Base-by-base conservation (phyloP, 495 filamentous ascomycete genomes). In the Penicillium nucicola region DNA sequence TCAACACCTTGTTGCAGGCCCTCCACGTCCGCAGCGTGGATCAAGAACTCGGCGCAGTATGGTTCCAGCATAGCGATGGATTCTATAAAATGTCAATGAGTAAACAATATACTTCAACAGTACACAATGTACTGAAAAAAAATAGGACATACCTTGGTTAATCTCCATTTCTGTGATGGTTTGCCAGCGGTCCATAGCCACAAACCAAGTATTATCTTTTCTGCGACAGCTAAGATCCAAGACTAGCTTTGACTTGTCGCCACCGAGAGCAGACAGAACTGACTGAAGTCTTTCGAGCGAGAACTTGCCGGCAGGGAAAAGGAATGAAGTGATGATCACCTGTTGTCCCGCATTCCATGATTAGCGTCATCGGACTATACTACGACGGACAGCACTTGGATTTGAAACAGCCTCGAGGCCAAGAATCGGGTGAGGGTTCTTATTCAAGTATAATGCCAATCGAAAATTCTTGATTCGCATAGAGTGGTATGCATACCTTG, bases 101-200 rank as follows among this genome's bases (percentile, higher is more conserved):
- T 18, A 25, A 19, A 48, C 2, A 33, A 32, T 14, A 4, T 8
- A 28, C 7, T 8, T 28, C 25, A 49, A 28, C 17, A 23, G 35
- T 5, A 17, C 14, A 23, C 39, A 15, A 50, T 19, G 18, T 22
- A 13, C 25, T 13, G 18, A 33, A 4, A 28, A 8, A 28, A 8
- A 28, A 8, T 2, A 9, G 5, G 18, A 57, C 77, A 42, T 72
- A 89, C 93, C 85, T 75, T 86, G 73, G 60, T 83, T 89, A 48
- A 97, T 83, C 60, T 97, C 92, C 84, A 95, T 91, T 63, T 96
- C 89, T 1, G 93, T 97, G 50, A 97, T 84, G 4, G 88, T 92
- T 74, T 97, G 92, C 93, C 93, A 98, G 68, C 95, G 92, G 65
- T 97, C 86, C 89, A 93, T 98, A 34, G 93, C 92, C 23, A 98